Percentiles rank a stretch among this genome's conserved stretches.
phyloP scores from a whole-genome alignment of 2,329 filamentous ascomycete genomes.

The Xylariales sp. region DNA sequence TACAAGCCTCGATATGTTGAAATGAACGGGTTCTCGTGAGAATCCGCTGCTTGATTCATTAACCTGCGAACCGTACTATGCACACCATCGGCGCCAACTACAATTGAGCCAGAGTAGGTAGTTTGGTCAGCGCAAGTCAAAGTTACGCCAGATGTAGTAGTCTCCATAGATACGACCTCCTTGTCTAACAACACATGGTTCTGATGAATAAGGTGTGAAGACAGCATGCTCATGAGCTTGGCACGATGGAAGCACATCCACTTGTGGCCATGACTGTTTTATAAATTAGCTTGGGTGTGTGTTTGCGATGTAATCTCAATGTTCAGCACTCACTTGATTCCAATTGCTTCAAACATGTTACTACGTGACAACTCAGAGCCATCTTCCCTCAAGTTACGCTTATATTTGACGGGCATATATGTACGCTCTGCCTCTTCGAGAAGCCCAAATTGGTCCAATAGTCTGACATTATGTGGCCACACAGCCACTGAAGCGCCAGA shows the following conservation, averaged over 20 bases:
- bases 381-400: constrained; percentile 7
- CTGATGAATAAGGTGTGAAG: constrained; percentile 13
- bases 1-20: constrained; percentile 19
- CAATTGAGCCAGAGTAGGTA: constrained; percentile 28
- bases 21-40: constrained; percentile 14
- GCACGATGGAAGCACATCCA: constrained; percentile 17
- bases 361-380: constrained; percentile 8
- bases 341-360: constrained; percentile 11
- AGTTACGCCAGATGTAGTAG: constrained; percentile 5
- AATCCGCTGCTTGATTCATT: constrained; percentile 19
- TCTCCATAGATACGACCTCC: constrained; percentile 8
- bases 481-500: constrained; percentile 17
- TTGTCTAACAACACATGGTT: constrained; percentile 8
- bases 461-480: constrained; percentile 19
- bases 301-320: constrained; percentile 5
- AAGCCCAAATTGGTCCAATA: constrained; percentile 21
- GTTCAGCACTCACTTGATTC: constrained; percentile 7
- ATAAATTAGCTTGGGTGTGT: constrained; percentile 2
- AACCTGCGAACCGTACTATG: constrained; percentile 27
- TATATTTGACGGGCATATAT: constrained; percentile 9
- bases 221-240: constrained; percentile 15
- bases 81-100: too few species aligned
- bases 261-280: constrained; percentile 17
- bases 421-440: constrained; percentile 8
- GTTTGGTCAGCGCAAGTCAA: constrained; percentile 26